A percentile compares a stretch with the other conserved stretches of the same genome.
These are phyloP conservation scores for Suillus sp. DNA, from an alignment of 768 basidiomycete species.

Conservation along the genomic window DNA sequence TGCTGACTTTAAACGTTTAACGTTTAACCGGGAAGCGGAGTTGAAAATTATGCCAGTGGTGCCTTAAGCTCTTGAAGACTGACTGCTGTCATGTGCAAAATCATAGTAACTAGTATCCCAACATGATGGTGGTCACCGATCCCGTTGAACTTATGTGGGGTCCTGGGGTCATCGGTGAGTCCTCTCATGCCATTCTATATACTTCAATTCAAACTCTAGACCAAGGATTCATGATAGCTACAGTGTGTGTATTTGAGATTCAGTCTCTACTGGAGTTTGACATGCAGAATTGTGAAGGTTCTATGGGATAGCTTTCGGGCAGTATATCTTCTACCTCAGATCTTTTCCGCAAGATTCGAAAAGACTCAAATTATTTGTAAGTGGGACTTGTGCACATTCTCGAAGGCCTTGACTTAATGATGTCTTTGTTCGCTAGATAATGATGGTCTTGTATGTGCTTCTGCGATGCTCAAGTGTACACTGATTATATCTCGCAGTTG, in stretches of 20 bases:
- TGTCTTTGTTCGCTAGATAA: not conserved
- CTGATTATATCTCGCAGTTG: not conserved
- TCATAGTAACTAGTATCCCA: not conserved
- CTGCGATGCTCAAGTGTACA: not conserved
- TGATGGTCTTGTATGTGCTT: not conserved
- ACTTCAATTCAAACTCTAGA: not conserved
- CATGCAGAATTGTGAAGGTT: slow-evolving; percentile 14
- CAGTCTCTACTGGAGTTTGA: not conserved
- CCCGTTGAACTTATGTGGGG: slow-evolving; percentile 12
- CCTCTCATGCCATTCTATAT: not conserved
- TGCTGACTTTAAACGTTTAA: no score
- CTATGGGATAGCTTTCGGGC: slow-evolving; percentile 22
- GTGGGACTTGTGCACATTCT: not conserved
- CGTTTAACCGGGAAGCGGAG: not conserved
- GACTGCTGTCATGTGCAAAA: not conserved
- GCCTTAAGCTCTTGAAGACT: no score
- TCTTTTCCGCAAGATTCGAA: slow-evolving; percentile 21
- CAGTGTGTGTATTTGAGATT: slow-evolving; percentile 16
- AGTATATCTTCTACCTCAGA: slow-evolving; percentile 22
- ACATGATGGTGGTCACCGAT: slow-evolving; percentile 18
- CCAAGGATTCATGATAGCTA: slow-evolving; percentile 18
- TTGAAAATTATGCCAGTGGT: not conserved
- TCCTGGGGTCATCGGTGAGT: slow-evolving; percentile 24
- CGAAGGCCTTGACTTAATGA: not conserved
- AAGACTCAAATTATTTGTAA: slow-evolving; percentile 19